Conservation (phyloP, 352 stramenopile genomes). For the Hyaloperonospora arabidopsidis region DNA sequence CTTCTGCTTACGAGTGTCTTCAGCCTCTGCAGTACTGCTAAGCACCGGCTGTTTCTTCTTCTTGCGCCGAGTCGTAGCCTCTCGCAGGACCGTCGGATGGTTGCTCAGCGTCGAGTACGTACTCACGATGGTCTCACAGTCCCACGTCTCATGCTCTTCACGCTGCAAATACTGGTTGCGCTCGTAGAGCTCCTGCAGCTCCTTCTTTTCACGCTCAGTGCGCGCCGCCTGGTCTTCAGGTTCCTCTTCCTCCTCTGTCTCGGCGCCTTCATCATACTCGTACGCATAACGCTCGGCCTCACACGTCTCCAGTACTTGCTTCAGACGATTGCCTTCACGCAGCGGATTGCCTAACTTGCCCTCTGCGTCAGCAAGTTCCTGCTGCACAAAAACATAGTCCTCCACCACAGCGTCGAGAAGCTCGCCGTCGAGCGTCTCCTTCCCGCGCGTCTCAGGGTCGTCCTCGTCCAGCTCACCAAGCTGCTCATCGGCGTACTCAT, state of each 20-base stretch:
- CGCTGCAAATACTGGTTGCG: constrained; percentile 60
- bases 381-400: constrained; percentile 57
- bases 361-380: constrained; percentile 67
- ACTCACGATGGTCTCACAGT: constrained; percentile 96
- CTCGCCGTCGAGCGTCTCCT: constrained; percentile 59
- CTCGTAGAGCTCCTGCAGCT: constrained; percentile 43
- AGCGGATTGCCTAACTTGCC: constrained; percentile 73
- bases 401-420: constrained; percentile 67
- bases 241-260: constrained; percentile 42
- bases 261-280: constrained; percentile 40
- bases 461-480: constrained; percentile 72
- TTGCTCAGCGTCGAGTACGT: constrained; percentile 98
- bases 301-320: constrained; percentile 72
- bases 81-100: constrained; percentile 90
- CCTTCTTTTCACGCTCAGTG: constrained; percentile 25
- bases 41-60: constrained; percentile 51
- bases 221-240: constrained; percentile 23
- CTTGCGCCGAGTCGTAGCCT: constrained; percentile 59
- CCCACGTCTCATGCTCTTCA: constrained; percentile 82
- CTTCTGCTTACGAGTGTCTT: constrained; percentile 37
- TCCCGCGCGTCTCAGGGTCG: constrained; percentile 61
- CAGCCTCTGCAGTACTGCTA: constrained; percentile 17
- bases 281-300: constrained; percentile 46
- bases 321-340: constrained; percentile 52
- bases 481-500: constrained; percentile 80